These are phyloP conservation scores for Naegleria gruberi DNA, from an alignment of 208 protist species.

Conservation along the genomic window DNA sequence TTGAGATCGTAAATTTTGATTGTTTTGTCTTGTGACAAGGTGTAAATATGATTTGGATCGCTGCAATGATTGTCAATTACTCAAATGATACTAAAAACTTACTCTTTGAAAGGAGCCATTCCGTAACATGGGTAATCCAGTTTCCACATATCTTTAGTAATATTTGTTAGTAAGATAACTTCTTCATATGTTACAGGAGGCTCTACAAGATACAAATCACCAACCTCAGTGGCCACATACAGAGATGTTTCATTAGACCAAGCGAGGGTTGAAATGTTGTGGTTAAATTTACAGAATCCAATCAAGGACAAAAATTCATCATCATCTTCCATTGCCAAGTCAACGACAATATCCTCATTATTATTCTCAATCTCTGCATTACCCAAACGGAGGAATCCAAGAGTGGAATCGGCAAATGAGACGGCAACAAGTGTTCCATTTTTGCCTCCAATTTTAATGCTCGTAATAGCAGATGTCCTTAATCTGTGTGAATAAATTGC, in stretches of 20 bases:
- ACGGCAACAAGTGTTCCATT: neutral
- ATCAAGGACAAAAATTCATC: neutral
- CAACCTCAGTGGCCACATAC: neutral
- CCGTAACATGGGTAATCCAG: conserved; percentile 13
- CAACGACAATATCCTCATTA: neutral
- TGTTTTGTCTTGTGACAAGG: conserved; percentile 12
- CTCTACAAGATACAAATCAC: neutral
- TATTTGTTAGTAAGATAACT: neutral
- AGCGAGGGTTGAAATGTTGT: neutral
- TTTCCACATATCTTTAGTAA: conserved; percentile 12
- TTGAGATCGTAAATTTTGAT: conserved; percentile 1
- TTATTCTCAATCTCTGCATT: neutral
- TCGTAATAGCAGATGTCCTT: neutral
- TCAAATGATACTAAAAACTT: neutral
- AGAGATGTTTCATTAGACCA: neutral
- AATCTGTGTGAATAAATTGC: neutral
- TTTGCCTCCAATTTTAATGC: neutral
- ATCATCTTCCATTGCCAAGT: neutral
- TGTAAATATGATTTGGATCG: neutral
- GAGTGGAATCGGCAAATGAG: neutral
- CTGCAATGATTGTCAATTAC: neutral
- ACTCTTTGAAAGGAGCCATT: neutral
- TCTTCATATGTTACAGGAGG: neutral
- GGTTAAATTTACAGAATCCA: conserved; percentile 1
- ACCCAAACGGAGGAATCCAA: neutral